Evolutionary conservation across 345 rosid genomes (phyloP), one percentile per base, ranked within the genome.

Genomic region (Populus tremula): DNA sequence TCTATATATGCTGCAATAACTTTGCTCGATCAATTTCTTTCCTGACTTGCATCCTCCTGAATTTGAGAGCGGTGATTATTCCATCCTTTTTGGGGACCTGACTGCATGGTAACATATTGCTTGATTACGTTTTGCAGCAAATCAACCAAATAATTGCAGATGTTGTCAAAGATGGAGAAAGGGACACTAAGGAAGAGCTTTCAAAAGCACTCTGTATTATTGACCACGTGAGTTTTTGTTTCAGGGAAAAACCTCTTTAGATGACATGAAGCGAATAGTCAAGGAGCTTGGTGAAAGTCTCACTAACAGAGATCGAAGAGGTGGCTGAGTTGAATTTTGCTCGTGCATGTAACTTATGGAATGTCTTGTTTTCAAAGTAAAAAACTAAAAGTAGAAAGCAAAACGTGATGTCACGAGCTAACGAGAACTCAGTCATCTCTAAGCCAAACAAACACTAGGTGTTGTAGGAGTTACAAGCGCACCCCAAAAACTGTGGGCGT

Each of bases 81-180:
- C 27, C 69, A 31, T 72, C 21, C 33, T 16, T 56, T 39, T 18
- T 25, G 20, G 8, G 67, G 35, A 43, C 50, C 31, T 81, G 73
- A 12, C 39, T 69, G 41, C 31, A 35, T 21, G 10, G 20, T 76
- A 36, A 79, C 31, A 41, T 71, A 18, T 50, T 68, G 21, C 8
- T 54, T 16, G 43, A 67, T 36, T 80, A 61, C 78, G 67, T n/a
- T 25, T 74, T 73, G 73, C 77, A 91, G 97, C 96, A 95, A 95
- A 95, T 96, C 86, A 78, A 78, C 17, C 90, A 96, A 92, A 96
- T 96, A 98, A 94, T 96, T 85, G 93, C 91, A 25, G 99, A 96
- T 81, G 98, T 96, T 53, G 99, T 94, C 77, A 96, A 92, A 82
- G 97, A 96, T 84, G 97, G 98, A 56, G 99, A 96, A 83, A 89